Base-by-base conservation (phyloP, 75 land plant genomes). In the Selaginella tamariscina region DNA sequence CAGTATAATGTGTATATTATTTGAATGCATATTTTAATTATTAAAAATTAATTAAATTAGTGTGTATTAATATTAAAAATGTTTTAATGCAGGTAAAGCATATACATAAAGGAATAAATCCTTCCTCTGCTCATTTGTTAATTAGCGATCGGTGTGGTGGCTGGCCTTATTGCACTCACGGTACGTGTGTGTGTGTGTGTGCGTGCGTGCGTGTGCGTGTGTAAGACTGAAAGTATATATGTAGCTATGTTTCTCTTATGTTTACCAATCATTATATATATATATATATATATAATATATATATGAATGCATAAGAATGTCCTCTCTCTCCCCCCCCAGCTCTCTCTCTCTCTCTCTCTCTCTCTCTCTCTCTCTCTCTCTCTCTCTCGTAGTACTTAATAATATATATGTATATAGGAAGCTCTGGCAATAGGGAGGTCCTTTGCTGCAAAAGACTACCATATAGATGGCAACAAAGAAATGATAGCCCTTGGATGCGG, bases 151-250 rank as follows among this genome's bases (percentile, higher is more conserved):
- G 96, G 96, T 0, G 54, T 85, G 1, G 55, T 91, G 56, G 82
- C 88, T 32, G 88, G 86, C 33, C 77, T 91, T 11, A 69, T 85
- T 2, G 84, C 96, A 1, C 81, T 91, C 32, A 82, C 96, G 30
- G 70, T 85, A 75, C 70, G 76, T 0, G 9, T 29, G 30, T 2
- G 23, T 32, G n/a, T n/a, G n/a, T n/a, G n/a, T n/a, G n/a, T n/a
- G n/a, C n/a, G n/a, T n/a, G n/a, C n/a, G n/a, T n/a, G n/a, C n/a
- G n/a, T n/a, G n/a, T n/a, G n/a, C n/a, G n/a, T n/a, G n/a, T n/a
- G n/a, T n/a, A 39, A 39, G 49, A 39, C 49, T 39, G 49, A 15
- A 15, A 5, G 11, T 5, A 39, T 39, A 15, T 15, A 39, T 39
- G 5, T 5, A 39, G n/a, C n/a, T n/a, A n/a, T n/a, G n/a, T n/a